phyloP scores from a whole-genome alignment of 768 basidiomycete genomes.

The Rhizopogon sp. region DNA sequence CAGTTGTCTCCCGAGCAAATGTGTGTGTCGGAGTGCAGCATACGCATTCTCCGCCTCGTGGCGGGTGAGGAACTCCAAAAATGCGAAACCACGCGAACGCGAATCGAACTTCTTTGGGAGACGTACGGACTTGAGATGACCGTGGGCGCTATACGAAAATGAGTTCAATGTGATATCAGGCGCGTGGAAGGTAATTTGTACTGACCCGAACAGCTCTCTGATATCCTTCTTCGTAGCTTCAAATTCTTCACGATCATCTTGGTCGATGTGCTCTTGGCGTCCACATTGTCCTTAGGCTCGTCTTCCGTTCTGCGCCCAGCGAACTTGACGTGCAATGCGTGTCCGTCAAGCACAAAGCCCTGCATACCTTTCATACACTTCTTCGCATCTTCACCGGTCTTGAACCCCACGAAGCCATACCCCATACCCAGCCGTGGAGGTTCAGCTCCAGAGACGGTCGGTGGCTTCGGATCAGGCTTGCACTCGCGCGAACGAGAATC shows the following conservation, averaged over 20 bases:
- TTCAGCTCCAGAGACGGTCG: slow-evolving; percentile 24
- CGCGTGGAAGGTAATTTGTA: too few species aligned
- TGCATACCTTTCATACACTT: slow-evolving; percentile 74
- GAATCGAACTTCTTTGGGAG: too few species aligned
- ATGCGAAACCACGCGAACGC: slow-evolving; percentile 90
- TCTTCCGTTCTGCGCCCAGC: slow-evolving; percentile 74
- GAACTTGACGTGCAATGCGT: slow-evolving; percentile 77
- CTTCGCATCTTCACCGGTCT: slow-evolving; percentile 64
- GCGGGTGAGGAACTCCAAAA: slow-evolving; percentile 70
- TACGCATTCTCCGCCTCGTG: too few species aligned
- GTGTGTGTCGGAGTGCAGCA: slow-evolving; percentile 78
- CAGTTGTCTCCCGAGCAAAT: slow-evolving; percentile 92
- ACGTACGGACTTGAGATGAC: too few species aligned
- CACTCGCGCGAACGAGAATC: slow-evolving; percentile 82
- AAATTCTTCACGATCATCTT: slow-evolving; percentile 99
- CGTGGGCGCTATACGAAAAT: too few species aligned
- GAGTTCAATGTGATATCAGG: too few species aligned
- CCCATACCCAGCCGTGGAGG: slow-evolving; percentile 81
- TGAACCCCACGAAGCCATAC: slow-evolving; percentile 94
- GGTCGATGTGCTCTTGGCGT: slow-evolving; percentile 60
- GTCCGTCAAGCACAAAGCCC: slow-evolving; percentile 83
- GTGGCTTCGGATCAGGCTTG: slow-evolving; percentile 84
- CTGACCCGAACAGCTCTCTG: slow-evolving; percentile 82
- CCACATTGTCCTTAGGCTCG: slow-evolving; percentile 31
- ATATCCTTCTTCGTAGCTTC: slow-evolving; percentile 82